Evolutionary conservation across 192 early-diverging fungal genomes (phyloP), one percentile per base, ranked within the genome.

Genomic region (Umbelopsis sp.): DNA sequence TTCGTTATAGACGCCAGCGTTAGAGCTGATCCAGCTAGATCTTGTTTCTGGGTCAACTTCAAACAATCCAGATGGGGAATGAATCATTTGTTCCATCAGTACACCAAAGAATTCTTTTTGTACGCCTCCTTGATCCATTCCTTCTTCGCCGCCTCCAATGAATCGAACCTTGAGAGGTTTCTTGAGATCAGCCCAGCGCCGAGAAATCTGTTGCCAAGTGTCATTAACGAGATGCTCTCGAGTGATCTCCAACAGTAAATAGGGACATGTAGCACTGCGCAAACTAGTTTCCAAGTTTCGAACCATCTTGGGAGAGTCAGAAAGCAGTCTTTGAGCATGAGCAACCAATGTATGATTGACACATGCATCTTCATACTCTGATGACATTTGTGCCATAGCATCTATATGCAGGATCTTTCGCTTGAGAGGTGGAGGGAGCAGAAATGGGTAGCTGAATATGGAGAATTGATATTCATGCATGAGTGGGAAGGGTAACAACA

Each of bases 81-180:
- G 83, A 74, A 98, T 76, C 34, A 97, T 83, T 71, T 88, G 78
- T 22, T 85, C 84, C 36, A 97, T 75, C 45, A 98, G 68, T 22
- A 91, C 85, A 49, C 93, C 91, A 74, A 96, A 96, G 77, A 95
- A 94, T 80, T 98, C 97, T 80, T 98, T 98, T 45, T 96, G 95
- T 20, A 98, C 95, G 32, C 97, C 97, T 68, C 96, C 96, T 84
- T 95, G 93, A 71, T 98, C 96, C 84, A 94, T 89, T 9, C 95
- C 96, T 76, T 95, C 92, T 71, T 98, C 96, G 25, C 95, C 95
- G 45, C 92, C 91, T 21, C 89, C 90, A 0, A 95, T 87, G 81
- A 97, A 98, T 50, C 88, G 86, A 26, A 96, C 91, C 71, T 93
- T 92, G 29, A 95, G 84, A 3, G 93, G 93, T 41, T 93, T 93